Percentiles rank a stretch among this genome's conserved stretches.
phyloP scores from a whole-genome alignment of 2,329 filamentous ascomycete genomes.

The Ampelomyces quisqualis region DNA sequence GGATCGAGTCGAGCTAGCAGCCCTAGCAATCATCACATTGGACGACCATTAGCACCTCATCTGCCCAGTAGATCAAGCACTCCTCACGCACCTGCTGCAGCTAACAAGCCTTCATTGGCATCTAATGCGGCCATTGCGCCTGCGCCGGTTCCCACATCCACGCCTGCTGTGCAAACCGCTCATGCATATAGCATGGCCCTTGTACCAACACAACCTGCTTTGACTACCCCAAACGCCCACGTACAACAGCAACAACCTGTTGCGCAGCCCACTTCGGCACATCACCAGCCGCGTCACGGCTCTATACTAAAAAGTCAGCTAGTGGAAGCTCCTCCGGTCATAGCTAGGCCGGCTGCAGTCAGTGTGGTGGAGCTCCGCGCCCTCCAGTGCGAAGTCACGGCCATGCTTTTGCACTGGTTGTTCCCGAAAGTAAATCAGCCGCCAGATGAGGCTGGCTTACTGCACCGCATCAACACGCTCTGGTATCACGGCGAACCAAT shows the following conservation, averaged over 20 bases:
- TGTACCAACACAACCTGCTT: slow-evolving; percentile 15
- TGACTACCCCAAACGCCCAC: slow-evolving; percentile 5
- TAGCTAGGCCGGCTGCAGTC: slow-evolving; percentile 2
- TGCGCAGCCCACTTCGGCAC: slow-evolving; percentile 7
- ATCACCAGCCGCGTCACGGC: slow-evolving; percentile 16
- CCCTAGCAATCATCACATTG: slow-evolving; percentile 18
- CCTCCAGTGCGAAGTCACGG: slow-evolving; percentile 37
- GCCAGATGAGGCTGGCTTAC: slow-evolving; percentile 27
- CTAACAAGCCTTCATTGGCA: slow-evolving; percentile 17
- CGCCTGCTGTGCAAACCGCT: slow-evolving; percentile 17
- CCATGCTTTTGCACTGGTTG: slow-evolving; percentile 34
- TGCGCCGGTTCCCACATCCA: too few relatives aligned
- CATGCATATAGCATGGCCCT: slow-evolving; percentile 22
- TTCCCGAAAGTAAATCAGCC: slow-evolving; percentile 26
- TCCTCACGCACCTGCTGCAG: slow-evolving; percentile 25
- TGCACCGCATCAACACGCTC: slow-evolving; percentile 30
- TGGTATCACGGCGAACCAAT: slow-evolving; percentile 31
- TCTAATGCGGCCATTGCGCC: slow-evolving; percentile 12
- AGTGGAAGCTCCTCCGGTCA: slow-evolving; percentile 15
- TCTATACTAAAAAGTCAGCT: slow-evolving; percentile 31
- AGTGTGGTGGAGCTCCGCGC: slow-evolving; percentile 23
- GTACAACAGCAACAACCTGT: slow-evolving; percentile 4
- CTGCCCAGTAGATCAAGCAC: slow-evolving; percentile 34
- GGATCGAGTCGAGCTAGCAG: slow-evolving; percentile 29
- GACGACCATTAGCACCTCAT: slow-evolving; percentile 28